Evolutionary conservation across 495 filamentous ascomycete species (phyloP).

Genomic region (Opeltia flavorubescens): DNA sequence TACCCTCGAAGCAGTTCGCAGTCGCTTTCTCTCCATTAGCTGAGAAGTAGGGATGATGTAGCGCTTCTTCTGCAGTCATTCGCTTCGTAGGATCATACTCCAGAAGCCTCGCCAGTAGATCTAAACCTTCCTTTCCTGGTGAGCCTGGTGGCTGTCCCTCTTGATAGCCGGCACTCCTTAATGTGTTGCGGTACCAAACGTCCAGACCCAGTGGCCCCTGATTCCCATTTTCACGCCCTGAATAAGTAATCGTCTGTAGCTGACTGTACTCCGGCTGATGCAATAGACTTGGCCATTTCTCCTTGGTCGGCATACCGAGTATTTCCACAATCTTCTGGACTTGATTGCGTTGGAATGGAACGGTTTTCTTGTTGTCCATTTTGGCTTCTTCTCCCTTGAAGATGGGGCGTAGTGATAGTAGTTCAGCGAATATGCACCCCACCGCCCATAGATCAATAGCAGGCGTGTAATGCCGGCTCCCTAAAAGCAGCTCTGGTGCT

Average conservation of each 20-base stretch:
- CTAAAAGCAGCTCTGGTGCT: slow-evolving; percentile 84
- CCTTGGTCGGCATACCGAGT: slow-evolving; percentile 77
- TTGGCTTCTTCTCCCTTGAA: slow-evolving; percentile 99
- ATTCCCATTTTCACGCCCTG: slow-evolving; percentile 23
- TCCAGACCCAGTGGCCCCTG: slow-evolving; percentile 35
- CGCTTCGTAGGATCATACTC: slow-evolving; percentile 89
- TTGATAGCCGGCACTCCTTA: slow-evolving; percentile 44
- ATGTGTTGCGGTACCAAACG: slow-evolving; percentile 48
- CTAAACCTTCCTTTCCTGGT: slow-evolving; percentile 64
- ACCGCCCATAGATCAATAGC: slow-evolving; percentile 97
- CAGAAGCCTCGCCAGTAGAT: slow-evolving; percentile 64
- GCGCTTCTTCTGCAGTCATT: slow-evolving; percentile 68
- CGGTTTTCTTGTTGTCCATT: slow-evolving; percentile 94
- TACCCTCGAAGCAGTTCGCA: slow-evolving; percentile 80
- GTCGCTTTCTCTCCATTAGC: slow-evolving; percentile 46
- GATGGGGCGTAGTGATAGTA: slow-evolving; percentile 80
- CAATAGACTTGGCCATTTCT: slow-evolving; percentile 70
- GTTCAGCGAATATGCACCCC: slow-evolving; percentile 93
- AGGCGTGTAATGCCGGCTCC: slow-evolving; percentile 84
- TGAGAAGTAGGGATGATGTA: slow-evolving; percentile 79
- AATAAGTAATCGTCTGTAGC: slow-evolving; percentile 44
- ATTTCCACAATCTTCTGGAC: slow-evolving; percentile 98
- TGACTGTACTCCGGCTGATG: slow-evolving; percentile 73
- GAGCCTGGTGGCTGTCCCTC: slow-evolving; percentile 34
- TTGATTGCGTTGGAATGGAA: slow-evolving; percentile 94